A percentile compares a stretch with the other conserved stretches of the same genome.
These are phyloP conservation scores for Arctium minus DNA, from an alignment of 129 eudicot genomes.

Conservation along the genomic window DNA sequence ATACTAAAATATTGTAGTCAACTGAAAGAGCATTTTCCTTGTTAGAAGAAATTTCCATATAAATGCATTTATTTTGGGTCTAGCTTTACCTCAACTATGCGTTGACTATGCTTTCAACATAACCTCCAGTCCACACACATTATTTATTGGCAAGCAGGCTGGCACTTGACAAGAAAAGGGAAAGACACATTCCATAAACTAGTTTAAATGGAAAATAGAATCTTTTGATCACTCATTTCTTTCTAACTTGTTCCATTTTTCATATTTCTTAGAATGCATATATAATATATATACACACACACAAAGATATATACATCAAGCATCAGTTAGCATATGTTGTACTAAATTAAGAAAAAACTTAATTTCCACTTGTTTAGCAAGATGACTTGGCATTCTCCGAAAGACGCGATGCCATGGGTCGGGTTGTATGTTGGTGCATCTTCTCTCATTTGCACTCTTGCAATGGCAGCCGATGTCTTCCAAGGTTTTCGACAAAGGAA, in stretches of 20 bases:
- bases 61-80: background rate
- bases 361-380: background rate
- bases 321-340: background rate
- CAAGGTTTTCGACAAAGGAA: slow-evolving; percentile 20
- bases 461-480: slow-evolving; percentile 29
- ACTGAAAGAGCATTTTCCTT: no score
- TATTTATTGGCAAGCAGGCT: no score
- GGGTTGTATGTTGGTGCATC: slow-evolving; percentile 36
- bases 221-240: background rate
- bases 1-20: no score
- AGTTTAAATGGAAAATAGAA: no score
- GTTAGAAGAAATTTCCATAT: no score
- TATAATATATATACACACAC: no score
- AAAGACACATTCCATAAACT: background rate
- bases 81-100: background rate
- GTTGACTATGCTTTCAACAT: background rate
- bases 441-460: slow-evolving; percentile 30
- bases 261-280: background rate
- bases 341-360: background rate
- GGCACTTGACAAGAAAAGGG: background rate
- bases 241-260: background rate
- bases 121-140: no score
- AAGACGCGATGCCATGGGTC: slow-evolving; percentile 30
- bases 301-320: background rate
- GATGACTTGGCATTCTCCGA: background rate